phyloP scores from a whole-genome alignment of 202 grass and related monocot species.

The Dendrocalamus latiflorus region DNA sequence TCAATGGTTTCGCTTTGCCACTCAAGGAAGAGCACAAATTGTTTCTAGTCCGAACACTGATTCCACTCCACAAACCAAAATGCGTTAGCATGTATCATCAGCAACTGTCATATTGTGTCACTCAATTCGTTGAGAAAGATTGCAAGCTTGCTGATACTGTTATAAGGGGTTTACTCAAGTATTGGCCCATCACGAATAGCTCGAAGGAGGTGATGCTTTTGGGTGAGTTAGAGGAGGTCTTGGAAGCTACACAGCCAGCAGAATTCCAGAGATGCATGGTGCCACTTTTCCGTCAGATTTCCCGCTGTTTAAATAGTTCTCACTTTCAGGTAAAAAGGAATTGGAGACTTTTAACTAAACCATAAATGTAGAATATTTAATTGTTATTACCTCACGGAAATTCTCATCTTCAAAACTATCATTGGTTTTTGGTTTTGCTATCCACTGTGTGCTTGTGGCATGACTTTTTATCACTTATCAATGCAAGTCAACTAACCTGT shows the following conservation, averaged over 20 bases:
- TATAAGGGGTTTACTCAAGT: slow-evolving; percentile 81
- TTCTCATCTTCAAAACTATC: not conserved
- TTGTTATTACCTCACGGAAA: not conserved
- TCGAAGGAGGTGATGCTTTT: slow-evolving; percentile 89
- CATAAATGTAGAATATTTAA: not conserved
- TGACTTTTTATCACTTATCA: slow-evolving; percentile 15
- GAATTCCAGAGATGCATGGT: slow-evolving; percentile 95
- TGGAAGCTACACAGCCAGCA: slow-evolving; percentile 69
- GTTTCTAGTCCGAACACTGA: slow-evolving; percentile 66
- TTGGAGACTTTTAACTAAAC: slow-evolving; percentile 1
- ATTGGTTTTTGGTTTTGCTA: slow-evolving; percentile 2
- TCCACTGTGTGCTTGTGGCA: not conserved
- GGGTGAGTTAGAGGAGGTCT: slow-evolving; percentile 78
- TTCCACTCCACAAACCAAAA: slow-evolving; percentile 88
- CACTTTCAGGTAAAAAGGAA: slow-evolving; percentile 83
- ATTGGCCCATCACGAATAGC: slow-evolving; percentile 88
- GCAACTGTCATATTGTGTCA: slow-evolving; percentile 75
- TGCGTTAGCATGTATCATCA: slow-evolving; percentile 73
- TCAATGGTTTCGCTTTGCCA: slow-evolving; percentile 89
- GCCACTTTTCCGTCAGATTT: slow-evolving; percentile 67
- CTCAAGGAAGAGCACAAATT: slow-evolving; percentile 91
- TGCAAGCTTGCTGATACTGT: slow-evolving; percentile 85
- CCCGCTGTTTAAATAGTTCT: slow-evolving; percentile 62
- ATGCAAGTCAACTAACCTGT: too few relatives aligned
- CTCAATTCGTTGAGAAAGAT: slow-evolving; percentile 90